A percentile compares a stretch with the other conserved stretches of the same genome.
These are phyloP conservation scores for Boechera retrofracta DNA, from an alignment of 345 rosid species.

Conservation along the genomic window DNA sequence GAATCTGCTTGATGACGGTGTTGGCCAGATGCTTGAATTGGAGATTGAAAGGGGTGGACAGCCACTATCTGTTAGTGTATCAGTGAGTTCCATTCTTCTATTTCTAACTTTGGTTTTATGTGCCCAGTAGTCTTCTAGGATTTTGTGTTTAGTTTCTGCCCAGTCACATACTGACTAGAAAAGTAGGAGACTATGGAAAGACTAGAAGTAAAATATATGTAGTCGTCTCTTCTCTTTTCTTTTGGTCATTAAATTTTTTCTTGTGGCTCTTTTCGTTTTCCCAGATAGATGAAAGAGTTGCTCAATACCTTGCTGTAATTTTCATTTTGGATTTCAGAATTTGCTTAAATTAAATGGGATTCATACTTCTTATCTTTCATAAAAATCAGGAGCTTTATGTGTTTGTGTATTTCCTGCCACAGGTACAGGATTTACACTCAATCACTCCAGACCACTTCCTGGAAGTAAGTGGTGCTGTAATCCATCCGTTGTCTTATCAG, in stretches of 20 bases:
- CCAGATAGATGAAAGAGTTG: constrained; percentile 13
- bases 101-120: constrained; percentile 18
- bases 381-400: constrained; percentile 18
- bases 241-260: neutral
- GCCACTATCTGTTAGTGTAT: constrained; percentile 60
- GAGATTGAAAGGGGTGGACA: constrained; percentile 93
- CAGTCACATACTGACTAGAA: constrained; percentile 11
- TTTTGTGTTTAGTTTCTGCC: constrained; percentile 15
- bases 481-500: constrained; percentile 93
- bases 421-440: constrained; percentile 95
- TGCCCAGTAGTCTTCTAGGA: constrained; percentile 12
- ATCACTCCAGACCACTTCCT: constrained; percentile 87
- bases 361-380: constrained; percentile 14
- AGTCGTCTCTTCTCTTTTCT: constrained; percentile 17
- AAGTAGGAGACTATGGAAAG: neutral
- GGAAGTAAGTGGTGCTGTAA: constrained; percentile 94
- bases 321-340: constrained; percentile 16
- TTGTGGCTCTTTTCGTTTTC: neutral
- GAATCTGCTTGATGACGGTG: constrained; percentile 79
- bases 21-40: constrained; percentile 62
- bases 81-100: constrained; percentile 59
- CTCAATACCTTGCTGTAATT: neutral
- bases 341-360: constrained; percentile 10
- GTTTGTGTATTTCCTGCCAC: constrained; percentile 38
- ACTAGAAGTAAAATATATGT: constrained; percentile 20